Percentiles rank a stretch among this genome's conserved stretches.
These are phyloP conservation scores for Cytospora mali DNA, from an alignment of 2,329 filamentous ascomycete species.

Conservation along the genomic window DNA sequence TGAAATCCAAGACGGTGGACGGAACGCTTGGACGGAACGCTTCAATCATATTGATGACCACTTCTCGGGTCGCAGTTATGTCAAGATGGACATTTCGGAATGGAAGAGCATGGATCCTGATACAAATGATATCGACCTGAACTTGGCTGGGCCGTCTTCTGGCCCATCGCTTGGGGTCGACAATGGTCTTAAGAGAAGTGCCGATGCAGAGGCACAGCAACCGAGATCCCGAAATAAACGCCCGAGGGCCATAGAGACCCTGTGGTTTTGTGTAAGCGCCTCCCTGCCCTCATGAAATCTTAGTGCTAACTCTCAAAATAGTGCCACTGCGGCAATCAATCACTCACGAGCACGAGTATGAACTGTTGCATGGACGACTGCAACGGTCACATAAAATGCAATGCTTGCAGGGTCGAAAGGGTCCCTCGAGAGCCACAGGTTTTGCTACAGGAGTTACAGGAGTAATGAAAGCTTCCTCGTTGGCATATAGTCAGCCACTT, in stretches of 20 bases:
- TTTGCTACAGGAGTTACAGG: background rate
- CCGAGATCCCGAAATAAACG: slow-evolving; percentile 9
- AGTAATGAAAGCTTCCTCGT: background rate
- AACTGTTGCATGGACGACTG: slow-evolving; percentile 19
- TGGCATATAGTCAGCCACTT: background rate
- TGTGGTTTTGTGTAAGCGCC: slow-evolving; percentile 27
- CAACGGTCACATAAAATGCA: slow-evolving; percentile 21
- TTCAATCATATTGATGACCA: slow-evolving; percentile 77
- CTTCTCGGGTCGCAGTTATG: slow-evolving; percentile 55
- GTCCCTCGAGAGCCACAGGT: slow-evolving; percentile 6
- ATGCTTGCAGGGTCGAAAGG: slow-evolving; percentile 6
- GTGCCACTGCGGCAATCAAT: slow-evolving; percentile 23
- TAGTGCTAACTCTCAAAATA: slow-evolving; percentile 13
- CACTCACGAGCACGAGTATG: slow-evolving; percentile 16
- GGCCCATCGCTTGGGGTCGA: background rate
- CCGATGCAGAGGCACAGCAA: slow-evolving; percentile 3
- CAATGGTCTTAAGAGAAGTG: slow-evolving; percentile 12
- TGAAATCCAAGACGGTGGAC: slow-evolving; percentile 49
- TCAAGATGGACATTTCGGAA: slow-evolving; percentile 51
- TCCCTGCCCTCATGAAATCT: background rate
- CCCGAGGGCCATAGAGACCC: background rate
- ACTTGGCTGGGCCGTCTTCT: slow-evolving; percentile 4
- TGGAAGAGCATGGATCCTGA: slow-evolving; percentile 52
- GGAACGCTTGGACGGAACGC: slow-evolving; percentile 54
- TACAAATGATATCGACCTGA: slow-evolving; percentile 17